Evolutionary conservation across 345 rosid species (phyloP), one percentile per base, ranked within the genome.

Genomic region (Eucalyptus paniculata): DNA sequence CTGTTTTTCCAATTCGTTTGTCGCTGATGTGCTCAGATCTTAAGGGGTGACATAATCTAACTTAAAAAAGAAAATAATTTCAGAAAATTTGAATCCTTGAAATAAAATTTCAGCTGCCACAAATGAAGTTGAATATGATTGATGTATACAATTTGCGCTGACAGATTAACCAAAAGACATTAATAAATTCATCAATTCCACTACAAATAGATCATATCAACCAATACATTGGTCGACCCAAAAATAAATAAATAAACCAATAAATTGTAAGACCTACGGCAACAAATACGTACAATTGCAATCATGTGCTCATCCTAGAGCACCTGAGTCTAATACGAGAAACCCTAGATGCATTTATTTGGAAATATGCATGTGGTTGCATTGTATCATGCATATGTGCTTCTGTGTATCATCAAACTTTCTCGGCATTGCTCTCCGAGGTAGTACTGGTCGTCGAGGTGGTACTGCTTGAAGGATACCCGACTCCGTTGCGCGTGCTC

Each of bases 401-500:
- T 40, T 40, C 7, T 40, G 83, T 40, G 3, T 40, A 40, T 37
- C 83, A 2, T 72, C 83, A 72, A 21, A 21, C 83, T 72, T 72
- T 37, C 16, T 37, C 83, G 45, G 45, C 45, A 34, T 87, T 56
- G 24, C 69, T 65, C 26, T 42, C 44, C 37, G 77, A 53, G 24
- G 88, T 56, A 42, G 88, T 50, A 32, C 32, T 56, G 7, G 77
- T 6, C 60, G 34, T 45, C 32, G 89, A 88, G 12, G 82, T 62
- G 32, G 89, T 56, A 49, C 83, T 45, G 0, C 37, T n/a, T 23
- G 95, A 88, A 87, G 96, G 96, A 91, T 97, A 97, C 26, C 99
- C 99, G 69, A 97, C 89, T 54, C 99, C 98, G 37, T 93, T 94
- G 65, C 99, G 97, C 2, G 87, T 93, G 92, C 93, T 94, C 4